Evolutionary conservation across 2,329 filamentous ascomycete species (phyloP), one percentile per base, ranked within the genome.

Genomic region (Talaromyces sp.): DNA sequence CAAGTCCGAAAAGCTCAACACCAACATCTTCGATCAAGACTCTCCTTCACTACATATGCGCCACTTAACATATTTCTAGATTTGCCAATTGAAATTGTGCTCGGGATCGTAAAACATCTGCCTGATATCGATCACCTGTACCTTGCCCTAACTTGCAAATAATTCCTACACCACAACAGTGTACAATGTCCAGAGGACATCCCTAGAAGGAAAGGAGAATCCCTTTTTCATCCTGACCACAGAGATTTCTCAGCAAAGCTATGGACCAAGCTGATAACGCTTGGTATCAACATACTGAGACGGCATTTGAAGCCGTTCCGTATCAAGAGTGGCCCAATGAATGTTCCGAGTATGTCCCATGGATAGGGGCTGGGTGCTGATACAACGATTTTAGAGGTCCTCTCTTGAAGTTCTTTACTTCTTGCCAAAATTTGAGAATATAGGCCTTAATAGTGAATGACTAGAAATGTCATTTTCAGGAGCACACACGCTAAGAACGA

Each of bases 131-230:
- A 55, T 18, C 52, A 36, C 31, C 52, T 55, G 14, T 36, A 30
- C 30, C 52, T 55, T 23, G 52, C 30, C 16, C 28, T 55, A 55
- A 55, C 52, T 36, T 55, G 52, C 52, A 55, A 55, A 55, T 55
- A 30, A 36, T 55, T 55, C 18, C 28, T 36, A n/a, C 16, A 55
- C 33, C 28, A 55, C 52, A 18, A 23, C 52, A 55, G 36, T 55
- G 23, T 55, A 30, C 9, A 14, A 34, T 55, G 30, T 9, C 2
- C 52, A 5, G 31, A 12, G 18, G 28, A 55, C 5, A 34, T 23
- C 16, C 28, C 28, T 34, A 23, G n/a, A 23, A 50, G 10, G 44
- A 27, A 23, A 10, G 7, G 14, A 12, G 3, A n/a, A 18, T 1
- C 42, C 14, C 14, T 0, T 23, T 34, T 55, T 4, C n/a, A 18